These are phyloP conservation scores for Cymbopogon citratus DNA, from an alignment of 176 grass and related monocot species.

Conservation along the genomic window DNA sequence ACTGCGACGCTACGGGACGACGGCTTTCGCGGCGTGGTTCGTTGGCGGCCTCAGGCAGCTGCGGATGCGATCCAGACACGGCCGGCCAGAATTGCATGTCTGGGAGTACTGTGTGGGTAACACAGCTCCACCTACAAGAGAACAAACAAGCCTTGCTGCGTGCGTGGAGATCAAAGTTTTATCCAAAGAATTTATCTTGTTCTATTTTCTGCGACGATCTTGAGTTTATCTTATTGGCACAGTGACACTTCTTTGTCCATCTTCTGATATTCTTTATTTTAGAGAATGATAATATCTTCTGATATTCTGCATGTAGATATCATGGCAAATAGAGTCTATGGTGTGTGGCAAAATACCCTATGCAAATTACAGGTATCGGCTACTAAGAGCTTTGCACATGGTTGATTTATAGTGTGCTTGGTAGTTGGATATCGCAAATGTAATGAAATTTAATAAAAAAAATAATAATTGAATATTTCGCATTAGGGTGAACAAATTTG, in stretches of 20 bases:
- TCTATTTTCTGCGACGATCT: no score
- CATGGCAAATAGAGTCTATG: conserved; percentile 71
- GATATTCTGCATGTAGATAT: conserved; percentile 48
- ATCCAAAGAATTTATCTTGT: neutral
- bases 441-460: neutral
- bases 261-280: neutral
- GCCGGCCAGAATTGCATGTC: neutral
- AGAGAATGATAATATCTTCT: no score
- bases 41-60: neutral
- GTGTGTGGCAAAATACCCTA: conserved; percentile 81
- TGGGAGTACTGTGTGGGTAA: no score
- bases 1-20: neutral
- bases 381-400: neutral
- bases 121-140: no score
- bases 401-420: neutral
- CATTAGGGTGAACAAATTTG: neutral
- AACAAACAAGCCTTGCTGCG: no score
- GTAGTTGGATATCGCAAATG: neutral
- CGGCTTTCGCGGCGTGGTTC: neutral
- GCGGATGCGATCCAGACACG: no score
- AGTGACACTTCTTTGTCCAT: neutral
- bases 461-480: neutral
- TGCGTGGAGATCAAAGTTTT: neutral
- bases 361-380: conserved; percentile 67
- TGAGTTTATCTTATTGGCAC: neutral